Evolutionary conservation across 805 yeast species (phyloP).

Genomic region (Crinitomyces ghanaensis): DNA sequence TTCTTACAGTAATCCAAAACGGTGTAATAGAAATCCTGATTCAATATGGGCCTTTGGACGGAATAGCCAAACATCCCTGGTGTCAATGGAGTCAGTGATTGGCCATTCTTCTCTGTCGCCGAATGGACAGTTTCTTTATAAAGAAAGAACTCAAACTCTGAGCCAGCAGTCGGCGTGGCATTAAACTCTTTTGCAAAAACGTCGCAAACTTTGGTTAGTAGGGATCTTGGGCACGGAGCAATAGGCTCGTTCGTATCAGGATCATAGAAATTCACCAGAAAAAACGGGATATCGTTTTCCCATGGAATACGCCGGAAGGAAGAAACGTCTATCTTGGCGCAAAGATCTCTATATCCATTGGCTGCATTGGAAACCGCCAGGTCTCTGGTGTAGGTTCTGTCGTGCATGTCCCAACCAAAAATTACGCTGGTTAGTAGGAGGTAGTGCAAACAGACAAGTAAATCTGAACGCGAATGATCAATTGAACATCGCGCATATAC

Average conservation of each 20-base stretch:
- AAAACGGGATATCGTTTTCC: slow-evolving; percentile 22
- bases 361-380: slow-evolving; percentile 20
- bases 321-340: slow-evolving; percentile 19
- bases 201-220: slow-evolving; percentile 15
- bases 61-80: slow-evolving; percentile 29
- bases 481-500: too few species aligned
- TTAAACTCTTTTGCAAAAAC: slow-evolving; percentile 8
- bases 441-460: neutral
- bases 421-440: slow-evolving; percentile 15
- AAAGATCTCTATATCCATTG: slow-evolving; percentile 24
- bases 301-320: slow-evolving; percentile 20
- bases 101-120: slow-evolving; percentile 15
- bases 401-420: slow-evolving; percentile 29
- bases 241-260: slow-evolving; percentile 16
- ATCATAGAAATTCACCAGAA: slow-evolving; percentile 20
- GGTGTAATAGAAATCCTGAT: slow-evolving; percentile 21
- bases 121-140: slow-evolving; percentile 19
- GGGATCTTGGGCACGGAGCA: slow-evolving; percentile 24
- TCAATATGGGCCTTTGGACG: slow-evolving; percentile 23
- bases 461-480: neutral
- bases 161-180: slow-evolving; percentile 21
- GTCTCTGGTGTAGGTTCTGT: slow-evolving; percentile 20
- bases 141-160: slow-evolving; percentile 26
- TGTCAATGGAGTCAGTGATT: slow-evolving; percentile 20
- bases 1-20: slow-evolving; percentile 16